A percentile compares a stretch with the other conserved stretches of the same genome.
Evolutionary conservation across 495 filamentous ascomycete species (phyloP).

Genomic region (Tetracladium marchalianum): DNA sequence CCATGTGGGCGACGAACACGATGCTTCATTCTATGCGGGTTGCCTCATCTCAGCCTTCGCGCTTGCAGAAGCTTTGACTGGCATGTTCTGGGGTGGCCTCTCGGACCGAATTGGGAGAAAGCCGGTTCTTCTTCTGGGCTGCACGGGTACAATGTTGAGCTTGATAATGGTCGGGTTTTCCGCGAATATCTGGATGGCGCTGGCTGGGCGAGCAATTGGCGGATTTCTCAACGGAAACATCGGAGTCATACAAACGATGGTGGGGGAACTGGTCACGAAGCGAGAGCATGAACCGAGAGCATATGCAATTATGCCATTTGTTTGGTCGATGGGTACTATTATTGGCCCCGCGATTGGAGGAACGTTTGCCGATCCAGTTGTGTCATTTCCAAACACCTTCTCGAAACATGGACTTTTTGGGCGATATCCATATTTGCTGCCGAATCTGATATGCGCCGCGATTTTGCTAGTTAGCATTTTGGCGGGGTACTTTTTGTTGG

Average conservation of each 20-base stretch:
- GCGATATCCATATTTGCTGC: constrained; percentile 79
- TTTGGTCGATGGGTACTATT: constrained; percentile 45
- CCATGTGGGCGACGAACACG: constrained; percentile 63
- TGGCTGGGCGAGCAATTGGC: constrained; percentile 80
- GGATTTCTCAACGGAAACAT: constrained; percentile 82
- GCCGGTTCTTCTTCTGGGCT: constrained; percentile 76
- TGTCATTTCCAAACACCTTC: constrained; percentile 60
- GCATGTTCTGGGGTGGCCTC: constrained; percentile 84
- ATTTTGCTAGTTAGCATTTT: constrained; percentile 69
- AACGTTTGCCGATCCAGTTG: constrained; percentile 41
- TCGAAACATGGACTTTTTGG: constrained; percentile 67
- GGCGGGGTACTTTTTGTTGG: constrained; percentile 79
- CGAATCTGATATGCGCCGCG: constrained; percentile 79
- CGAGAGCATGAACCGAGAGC: constrained; percentile 84
- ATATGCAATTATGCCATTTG: constrained; percentile 89
- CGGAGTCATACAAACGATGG: constrained; percentile 79
- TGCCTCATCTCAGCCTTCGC: constrained; percentile 96
- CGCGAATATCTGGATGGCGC: constrained; percentile 67
- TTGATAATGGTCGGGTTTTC: constrained; percentile 92
- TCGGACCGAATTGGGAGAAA: constrained; percentile 90
- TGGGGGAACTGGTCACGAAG: constrained; percentile 80
- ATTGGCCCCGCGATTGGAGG: constrained; percentile 55
- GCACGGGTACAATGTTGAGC: constrained; percentile 82
- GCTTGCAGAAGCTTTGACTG: constrained; percentile 84
- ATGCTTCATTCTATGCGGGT: constrained; percentile 90